Evolutionary conservation across 139 green algal species (phyloP), one percentile per base, ranked within the genome.

Genomic region (Chlamydomonas sphaeroides): DNA sequence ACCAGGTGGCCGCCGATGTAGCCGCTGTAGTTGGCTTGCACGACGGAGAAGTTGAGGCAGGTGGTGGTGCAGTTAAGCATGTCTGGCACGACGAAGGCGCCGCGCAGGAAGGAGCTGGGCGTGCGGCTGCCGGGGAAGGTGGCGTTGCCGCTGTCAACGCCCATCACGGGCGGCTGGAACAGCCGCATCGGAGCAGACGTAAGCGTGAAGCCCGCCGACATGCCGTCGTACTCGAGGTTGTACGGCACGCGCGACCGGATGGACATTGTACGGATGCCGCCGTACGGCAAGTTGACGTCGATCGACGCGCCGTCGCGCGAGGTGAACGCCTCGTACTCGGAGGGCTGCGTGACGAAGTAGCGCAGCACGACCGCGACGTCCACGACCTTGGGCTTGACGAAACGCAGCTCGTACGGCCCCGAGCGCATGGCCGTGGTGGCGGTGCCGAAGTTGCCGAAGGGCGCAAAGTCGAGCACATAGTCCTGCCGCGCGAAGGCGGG

Each of bases 301-400:
- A n/a, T n/a, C n/a, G n/a, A n/a, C n/a, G n/a, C n/a, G n/a, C n/a
- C n/a, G n/a, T n/a, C n/a, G n/a, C n/a, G n/a, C n/a, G n/a, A n/a
- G n/a, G n/a, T n/a, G n/a, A n/a, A n/a, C n/a, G n/a, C n/a, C n/a
- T n/a, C n/a, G n/a, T n/a, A n/a, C n/a, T n/a, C n/a, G n/a, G n/a
- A n/a, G n/a, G n/a, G n/a, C n/a, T n/a, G n/a, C n/a, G n/a, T n/a
- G 45, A 53, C 61, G 8, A 30, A 18, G 45, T 75, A 84, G 28
- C 42, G 63, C 36, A 84, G 76, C 36, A 33, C 33, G 6, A 84
- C 23, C 25, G 68, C 57, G 65, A 84, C 76, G 36, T 74, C 65
- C 15, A 84, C 77, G 15, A 76, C 36, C 35, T 66, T 76, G 45
- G 77, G 77, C 77, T 84, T 84, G 63, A 84, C 72, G 45, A 56